Evolutionary conservation across 1,139 yeast species (phyloP).

Genomic region (Oligophagozyma castellii): DNA sequence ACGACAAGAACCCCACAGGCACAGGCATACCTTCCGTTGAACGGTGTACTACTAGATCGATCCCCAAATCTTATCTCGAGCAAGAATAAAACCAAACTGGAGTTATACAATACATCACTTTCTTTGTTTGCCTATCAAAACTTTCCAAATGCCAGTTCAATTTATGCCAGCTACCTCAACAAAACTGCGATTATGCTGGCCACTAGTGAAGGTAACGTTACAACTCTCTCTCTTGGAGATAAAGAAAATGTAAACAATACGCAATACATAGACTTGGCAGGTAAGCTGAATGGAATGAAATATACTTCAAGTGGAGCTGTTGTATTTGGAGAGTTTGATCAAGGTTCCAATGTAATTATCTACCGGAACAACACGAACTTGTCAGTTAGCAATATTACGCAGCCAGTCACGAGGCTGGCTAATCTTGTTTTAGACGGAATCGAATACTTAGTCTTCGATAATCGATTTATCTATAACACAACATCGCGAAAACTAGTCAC

Average conservation of each 20-base stretch:
- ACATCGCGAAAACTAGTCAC: slow-evolving; percentile 9
- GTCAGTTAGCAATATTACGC: background rate
- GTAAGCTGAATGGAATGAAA: background rate
- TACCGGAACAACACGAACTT: background rate
- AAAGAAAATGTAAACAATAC: background rate
- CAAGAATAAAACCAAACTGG: slow-evolving; percentile 22
- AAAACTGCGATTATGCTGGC: background rate
- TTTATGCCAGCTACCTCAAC: background rate
- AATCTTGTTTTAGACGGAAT: slow-evolving; percentile 6
- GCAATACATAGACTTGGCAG: no score
- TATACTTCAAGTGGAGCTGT: background rate
- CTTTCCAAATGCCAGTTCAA: slow-evolving; percentile 27
- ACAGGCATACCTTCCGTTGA: slow-evolving; percentile 27
- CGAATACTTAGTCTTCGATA: slow-evolving; percentile 12
- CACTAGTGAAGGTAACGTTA: background rate
- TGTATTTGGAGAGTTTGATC: background rate
- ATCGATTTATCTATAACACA: slow-evolving; percentile 14
- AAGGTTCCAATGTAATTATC: background rate
- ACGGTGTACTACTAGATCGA: slow-evolving; percentile 76
- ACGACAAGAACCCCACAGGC: slow-evolving; percentile 21
- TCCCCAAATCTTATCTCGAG: slow-evolving; percentile 47
- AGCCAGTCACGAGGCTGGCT: background rate
- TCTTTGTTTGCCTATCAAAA: slow-evolving; percentile 42
- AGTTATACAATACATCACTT: slow-evolving; percentile 53
- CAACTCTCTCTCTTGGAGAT: background rate